These are phyloP conservation scores for Epichloe festucae DNA, from an alignment of 2,329 filamentous ascomycete species.

Conservation along the genomic window DNA sequence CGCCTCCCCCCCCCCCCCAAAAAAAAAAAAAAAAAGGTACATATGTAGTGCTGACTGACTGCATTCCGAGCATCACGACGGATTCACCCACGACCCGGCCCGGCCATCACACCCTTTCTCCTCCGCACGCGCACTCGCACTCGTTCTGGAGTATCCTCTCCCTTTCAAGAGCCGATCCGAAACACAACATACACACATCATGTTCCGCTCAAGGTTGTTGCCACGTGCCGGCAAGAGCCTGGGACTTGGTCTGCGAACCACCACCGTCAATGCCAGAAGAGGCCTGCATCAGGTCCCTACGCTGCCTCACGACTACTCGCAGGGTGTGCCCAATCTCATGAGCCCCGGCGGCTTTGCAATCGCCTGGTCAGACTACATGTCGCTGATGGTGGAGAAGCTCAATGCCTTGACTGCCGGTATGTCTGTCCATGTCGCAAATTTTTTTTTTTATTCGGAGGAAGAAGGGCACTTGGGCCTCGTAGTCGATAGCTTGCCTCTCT, in stretches of 20 bases:
- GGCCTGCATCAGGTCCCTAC: conserved; percentile 34
- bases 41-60: background rate
- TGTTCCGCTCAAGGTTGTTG: conserved; percentile 43
- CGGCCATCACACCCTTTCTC: background rate
- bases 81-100: background rate
- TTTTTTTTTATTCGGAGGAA: background rate
- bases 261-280: conserved; percentile 23
- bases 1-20: too few species aligned
- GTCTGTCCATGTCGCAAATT: conserved; percentile 9
- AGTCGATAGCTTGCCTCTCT: too few species aligned
- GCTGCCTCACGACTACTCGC: conserved; percentile 31
- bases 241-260: conserved; percentile 22
- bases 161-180: background rate
- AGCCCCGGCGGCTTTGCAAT: conserved; percentile 56
- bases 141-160: background rate
- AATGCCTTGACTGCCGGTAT: conserved; percentile 62
- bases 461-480: too few species aligned
- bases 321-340: conserved; percentile 57
- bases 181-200: conserved; percentile 12
- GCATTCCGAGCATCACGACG: background rate
- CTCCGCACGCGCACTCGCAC: background rate
- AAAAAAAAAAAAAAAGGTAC: background rate
- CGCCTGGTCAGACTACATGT: conserved; percentile 76
- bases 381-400: conserved; percentile 58
- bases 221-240: conserved; percentile 28